Conservation (phyloP, 2,329 filamentous ascomycete genomes). For the Aspergillus calidoustus region DNA sequence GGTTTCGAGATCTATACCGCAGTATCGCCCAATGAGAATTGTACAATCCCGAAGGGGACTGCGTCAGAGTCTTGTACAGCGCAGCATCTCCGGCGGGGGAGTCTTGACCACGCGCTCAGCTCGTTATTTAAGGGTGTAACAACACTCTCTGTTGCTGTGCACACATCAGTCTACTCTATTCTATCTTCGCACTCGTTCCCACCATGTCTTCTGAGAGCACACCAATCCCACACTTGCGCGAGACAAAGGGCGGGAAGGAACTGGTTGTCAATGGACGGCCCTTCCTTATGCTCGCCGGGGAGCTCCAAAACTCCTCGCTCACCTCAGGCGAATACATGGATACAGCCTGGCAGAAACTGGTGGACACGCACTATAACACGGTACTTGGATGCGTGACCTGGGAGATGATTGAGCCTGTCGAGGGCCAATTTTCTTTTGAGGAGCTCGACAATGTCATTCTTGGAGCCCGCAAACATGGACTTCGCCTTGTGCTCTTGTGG, state of each 20-base stretch:
- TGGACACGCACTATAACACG: conserved; percentile 50
- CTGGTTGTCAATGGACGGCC: conserved; percentile 51
- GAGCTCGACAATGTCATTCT: conserved; percentile 40
- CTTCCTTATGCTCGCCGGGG: conserved; percentile 51
- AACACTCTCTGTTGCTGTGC: not conserved
- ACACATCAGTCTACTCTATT: not conserved
- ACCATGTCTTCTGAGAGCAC: not conserved
- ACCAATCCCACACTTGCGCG: not conserved
- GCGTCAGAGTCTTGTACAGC: not conserved
- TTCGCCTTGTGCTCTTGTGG: conserved; percentile 52
- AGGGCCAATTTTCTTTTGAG: conserved; percentile 49
- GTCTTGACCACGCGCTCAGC: not conserved
- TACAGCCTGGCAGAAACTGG: conserved; percentile 50
- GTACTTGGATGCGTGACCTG: conserved; percentile 52
- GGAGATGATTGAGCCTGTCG: conserved; percentile 53
- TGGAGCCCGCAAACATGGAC: conserved; percentile 29
- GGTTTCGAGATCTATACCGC: not conserved
- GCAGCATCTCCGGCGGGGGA: not conserved
- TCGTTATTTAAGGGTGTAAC: not conserved
- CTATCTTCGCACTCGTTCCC: not conserved
- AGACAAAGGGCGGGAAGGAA: conserved; percentile 32
- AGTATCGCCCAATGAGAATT: not conserved
- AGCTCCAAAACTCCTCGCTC: conserved; percentile 55
- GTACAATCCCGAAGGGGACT: not conserved
- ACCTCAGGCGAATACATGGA: conserved; percentile 52